phyloP scores from a whole-genome alignment of 805 yeast genomes.

The Kuraishia ogatae region DNA sequence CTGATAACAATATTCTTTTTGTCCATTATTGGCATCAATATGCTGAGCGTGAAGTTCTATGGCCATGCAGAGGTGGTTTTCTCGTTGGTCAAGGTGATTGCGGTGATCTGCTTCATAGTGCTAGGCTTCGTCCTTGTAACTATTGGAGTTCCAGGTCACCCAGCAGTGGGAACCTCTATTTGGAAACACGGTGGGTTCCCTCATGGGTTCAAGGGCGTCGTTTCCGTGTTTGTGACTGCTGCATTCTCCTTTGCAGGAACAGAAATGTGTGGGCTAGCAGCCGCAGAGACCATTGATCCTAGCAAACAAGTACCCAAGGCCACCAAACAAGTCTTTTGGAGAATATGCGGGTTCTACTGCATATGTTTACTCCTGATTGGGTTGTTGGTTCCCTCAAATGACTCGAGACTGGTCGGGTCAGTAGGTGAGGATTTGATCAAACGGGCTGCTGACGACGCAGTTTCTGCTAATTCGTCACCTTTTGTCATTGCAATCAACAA shows the following conservation, averaged over 20 bases:
- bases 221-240: conserved; percentile 46
- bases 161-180: conserved; percentile 34
- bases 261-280: conserved; percentile 42
- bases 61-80: conserved; percentile 47
- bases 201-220: conserved; percentile 43
- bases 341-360: conserved; percentile 39
- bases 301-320: conserved; percentile 40
- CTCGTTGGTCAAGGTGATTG: conserved; percentile 37
- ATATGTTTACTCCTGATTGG: conserved; percentile 36
- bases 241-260: conserved; percentile 48
- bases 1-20: conserved; percentile 43
- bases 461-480: conserved; percentile 31
- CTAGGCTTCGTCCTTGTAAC: conserved; percentile 39
- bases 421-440: conserved; percentile 2
- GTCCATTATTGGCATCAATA: conserved; percentile 36
- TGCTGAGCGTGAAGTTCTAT: conserved; percentile 47
- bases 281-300: conserved; percentile 40
- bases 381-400: conserved; percentile 36
- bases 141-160: conserved; percentile 39
- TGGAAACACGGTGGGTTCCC: conserved; percentile 31
- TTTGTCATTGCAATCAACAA: conserved; percentile 36
- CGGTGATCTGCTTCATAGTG: conserved; percentile 45
- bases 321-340: conserved; percentile 49
- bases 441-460: conserved; percentile 16
- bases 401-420: conserved; percentile 21